A percentile compares a stretch with the other conserved stretches of the same genome.
phyloP scores from a whole-genome alignment of 306 rosid species.

The Hippophae rhamnoides region DNA sequence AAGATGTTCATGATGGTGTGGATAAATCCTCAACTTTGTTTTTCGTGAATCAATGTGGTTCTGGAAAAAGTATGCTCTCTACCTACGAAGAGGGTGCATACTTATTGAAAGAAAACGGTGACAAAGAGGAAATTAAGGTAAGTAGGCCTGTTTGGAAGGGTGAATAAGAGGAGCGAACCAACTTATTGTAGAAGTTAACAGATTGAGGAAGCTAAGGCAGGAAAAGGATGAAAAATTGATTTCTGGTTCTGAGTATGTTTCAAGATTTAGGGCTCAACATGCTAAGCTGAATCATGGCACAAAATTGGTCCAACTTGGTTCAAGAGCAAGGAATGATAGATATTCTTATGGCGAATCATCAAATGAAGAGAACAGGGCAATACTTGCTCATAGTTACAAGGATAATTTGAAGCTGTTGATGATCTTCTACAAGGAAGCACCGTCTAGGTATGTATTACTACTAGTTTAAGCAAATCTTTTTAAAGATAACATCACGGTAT shows the following conservation, averaged over 20 bases:
- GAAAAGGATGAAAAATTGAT: constrained; percentile 63
- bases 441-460: too few relatives aligned
- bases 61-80: constrained; percentile 37
- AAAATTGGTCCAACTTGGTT: constrained; percentile 63
- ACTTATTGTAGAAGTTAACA: constrained; percentile 48
- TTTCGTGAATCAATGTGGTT: constrained; percentile 42
- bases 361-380: constrained; percentile 54
- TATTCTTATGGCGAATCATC: constrained; percentile 47
- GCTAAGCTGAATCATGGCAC: constrained; percentile 74
- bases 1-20: constrained; percentile 17
- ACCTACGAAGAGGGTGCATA: constrained; percentile 33
- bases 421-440: too few relatives aligned
- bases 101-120: constrained; percentile 22
- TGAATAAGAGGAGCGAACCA: constrained; percentile 62
- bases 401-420: constrained; percentile 25
- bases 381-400: constrained; percentile 32
- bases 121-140: constrained; percentile 24
- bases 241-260: constrained; percentile 65
- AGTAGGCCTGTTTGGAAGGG: constrained; percentile 82
- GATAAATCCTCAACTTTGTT: constrained; percentile 38
- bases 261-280: constrained; percentile 85
- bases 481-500: too few relatives aligned
- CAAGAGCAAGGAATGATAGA: constrained; percentile 18
- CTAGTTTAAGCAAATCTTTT: too few relatives aligned
- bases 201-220: constrained; percentile 80